These are phyloP conservation scores for Carex sylvatica DNA, from an alignment of 202 grass and related monocot species.

Conservation along the genomic window DNA sequence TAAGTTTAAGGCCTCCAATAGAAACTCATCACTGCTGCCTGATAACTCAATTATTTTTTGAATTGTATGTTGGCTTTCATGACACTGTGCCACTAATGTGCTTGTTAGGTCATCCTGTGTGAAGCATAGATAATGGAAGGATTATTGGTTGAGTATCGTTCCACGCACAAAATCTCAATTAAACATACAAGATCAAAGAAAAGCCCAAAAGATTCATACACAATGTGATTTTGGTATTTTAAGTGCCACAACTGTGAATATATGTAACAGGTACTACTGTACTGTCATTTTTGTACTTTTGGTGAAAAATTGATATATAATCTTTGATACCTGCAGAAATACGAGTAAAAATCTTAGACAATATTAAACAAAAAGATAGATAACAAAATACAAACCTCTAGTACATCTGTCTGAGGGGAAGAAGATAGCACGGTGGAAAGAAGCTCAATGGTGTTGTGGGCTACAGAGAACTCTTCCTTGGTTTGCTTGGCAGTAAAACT, in stretches of 20 bases:
- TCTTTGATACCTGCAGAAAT: background rate
- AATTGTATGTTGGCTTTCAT: slow-evolving; percentile 59
- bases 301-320: background rate
- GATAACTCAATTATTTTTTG: slow-evolving; percentile 71
- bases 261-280: background rate
- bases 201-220: background rate
- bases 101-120: slow-evolving; percentile 82
- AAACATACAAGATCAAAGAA: background rate
- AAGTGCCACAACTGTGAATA: background rate
- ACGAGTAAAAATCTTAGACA: background rate
- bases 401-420: slow-evolving; percentile 63
- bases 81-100: slow-evolving; percentile 81
- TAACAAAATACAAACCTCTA: slow-evolving; percentile 46
- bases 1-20: slow-evolving; percentile 76
- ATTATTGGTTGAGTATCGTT: background rate
- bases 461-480: slow-evolving; percentile 64
- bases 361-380: background rate
- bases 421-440: slow-evolving; percentile 82
- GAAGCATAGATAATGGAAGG: background rate
- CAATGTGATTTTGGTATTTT: background rate
- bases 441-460: slow-evolving; percentile 77
- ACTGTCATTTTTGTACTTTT: background rate
- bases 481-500: slow-evolving; percentile 35
- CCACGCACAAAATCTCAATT: background rate
- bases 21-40: slow-evolving; percentile 54